A percentile compares a stretch with the other conserved stretches of the same genome.
Evolutionary conservation across 2,329 filamentous ascomycete genomes (phyloP).

Genomic region (Aspergillus sp.): DNA sequence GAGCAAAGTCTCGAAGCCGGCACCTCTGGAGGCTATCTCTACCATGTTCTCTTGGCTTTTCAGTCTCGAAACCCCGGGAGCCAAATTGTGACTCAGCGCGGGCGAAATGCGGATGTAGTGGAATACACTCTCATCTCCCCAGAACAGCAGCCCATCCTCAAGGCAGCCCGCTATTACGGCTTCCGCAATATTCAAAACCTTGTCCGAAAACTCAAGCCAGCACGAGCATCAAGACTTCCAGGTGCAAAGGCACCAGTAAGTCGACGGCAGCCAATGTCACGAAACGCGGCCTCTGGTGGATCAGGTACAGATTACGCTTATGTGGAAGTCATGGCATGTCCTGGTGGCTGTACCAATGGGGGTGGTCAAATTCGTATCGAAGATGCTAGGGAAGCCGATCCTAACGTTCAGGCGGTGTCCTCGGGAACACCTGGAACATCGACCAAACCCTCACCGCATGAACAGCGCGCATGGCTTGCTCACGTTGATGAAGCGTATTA

Average conservation of each 20-base stretch:
- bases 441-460: constrained; percentile 64
- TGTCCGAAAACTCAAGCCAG: constrained; percentile 83
- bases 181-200: constrained; percentile 98
- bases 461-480: constrained; percentile 81
- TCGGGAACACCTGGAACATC: constrained; percentile 13
- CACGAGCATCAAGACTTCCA: constrained; percentile 71
- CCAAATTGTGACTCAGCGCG: constrained; percentile 64
- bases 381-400: constrained; percentile 52
- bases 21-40: constrained; percentile 81
- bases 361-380: constrained; percentile 92
- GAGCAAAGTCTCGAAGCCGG: constrained; percentile 56
- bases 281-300: constrained; percentile 24
- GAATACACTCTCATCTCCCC: constrained; percentile 68
- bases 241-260: constrained; percentile 56
- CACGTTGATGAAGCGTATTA: constrained; percentile 88
- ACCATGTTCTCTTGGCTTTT: constrained; percentile 75
- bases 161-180: constrained; percentile 87
- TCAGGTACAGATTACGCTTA: constrained; percentile 69
- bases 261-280: constrained; percentile 26
- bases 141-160: constrained; percentile 60
- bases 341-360: constrained; percentile 96
- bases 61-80: constrained; percentile 68
- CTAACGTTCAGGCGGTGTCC: constrained; percentile 7
- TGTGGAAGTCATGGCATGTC: constrained; percentile 98
- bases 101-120: constrained; percentile 84